Evolutionary conservation across 2,329 filamentous ascomycete genomes (phyloP), one percentile per base, ranked within the genome.

Genomic region (Alternaria panax): DNA sequence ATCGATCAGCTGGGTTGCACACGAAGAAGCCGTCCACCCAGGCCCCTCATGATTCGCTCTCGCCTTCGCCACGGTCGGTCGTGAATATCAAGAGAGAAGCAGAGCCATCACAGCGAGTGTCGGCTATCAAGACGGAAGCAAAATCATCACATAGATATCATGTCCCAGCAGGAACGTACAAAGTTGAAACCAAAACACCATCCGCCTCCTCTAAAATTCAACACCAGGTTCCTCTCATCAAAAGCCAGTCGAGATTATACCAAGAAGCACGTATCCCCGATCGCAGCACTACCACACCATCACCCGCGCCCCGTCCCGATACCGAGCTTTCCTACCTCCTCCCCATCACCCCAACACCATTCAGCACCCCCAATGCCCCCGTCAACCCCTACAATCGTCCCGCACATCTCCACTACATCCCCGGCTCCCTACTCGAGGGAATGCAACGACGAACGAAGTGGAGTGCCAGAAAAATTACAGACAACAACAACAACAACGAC

Each of bases 221-320:
- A 9, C 45, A 36, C 30, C 30, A 20, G 6, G 18, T 7, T 18
- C 18, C 12, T 28, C 2, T 18, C 14, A 14, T 28, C 18, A 47
- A 12, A 47, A 22, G 24, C 18, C 30, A 34, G 16, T 16, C 45
- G 5, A 48, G 20, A 11, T 9, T 27, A 34, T 34, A 34, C 28
- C 45, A 34, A 1, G 32, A 24, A 36, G 45, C 45, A 5, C 45
- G 28, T 12, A 22, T 16, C 4, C 20, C 12, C 18, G 83, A 81
- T 12, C 85, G 61, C 60, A 28, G 54, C 59, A 47, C 59, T 51
- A 30, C 51, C 48, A 63, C 68, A 25, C 65, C 65, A 51, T 63
- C 66, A 50, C 64, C 85, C 3, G n/a, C 22, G n/a, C 92, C 89
- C 90, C 90, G 93, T 1, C 90, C 91, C 0, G 90, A 90, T 34